These are phyloP conservation scores for Pichia nanzhaoensis DNA, from an alignment of 805 yeast genomes.

Conservation along the genomic window DNA sequence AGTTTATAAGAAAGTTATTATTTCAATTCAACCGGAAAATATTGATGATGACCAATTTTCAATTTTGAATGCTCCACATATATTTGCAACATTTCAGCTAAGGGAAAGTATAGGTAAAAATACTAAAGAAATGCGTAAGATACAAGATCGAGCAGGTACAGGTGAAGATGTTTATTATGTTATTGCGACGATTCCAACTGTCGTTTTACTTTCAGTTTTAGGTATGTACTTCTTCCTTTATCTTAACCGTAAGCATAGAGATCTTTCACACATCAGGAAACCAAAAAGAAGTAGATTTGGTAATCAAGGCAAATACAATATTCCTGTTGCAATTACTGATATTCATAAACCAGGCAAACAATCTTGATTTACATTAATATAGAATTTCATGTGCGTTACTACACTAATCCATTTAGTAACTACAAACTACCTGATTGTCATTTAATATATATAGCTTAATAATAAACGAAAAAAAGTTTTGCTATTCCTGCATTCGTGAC, in stretches of 20 bases:
- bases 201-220: slow-evolving; percentile 52
- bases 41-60: slow-evolving; percentile 62
- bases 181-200: slow-evolving; percentile 61
- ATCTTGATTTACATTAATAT: not conserved
- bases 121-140: slow-evolving; percentile 27
- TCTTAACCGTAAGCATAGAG: slow-evolving; percentile 50
- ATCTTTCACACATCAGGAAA: slow-evolving; percentile 38
- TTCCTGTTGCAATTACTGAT: slow-evolving; percentile 25
- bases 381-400: too few relatives aligned
- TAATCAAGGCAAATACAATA: slow-evolving; percentile 25
- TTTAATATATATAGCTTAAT: too few relatives aligned
- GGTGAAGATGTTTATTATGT: slow-evolving; percentile 45
- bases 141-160: slow-evolving; percentile 36
- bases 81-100: slow-evolving; percentile 41
- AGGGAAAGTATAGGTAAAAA: slow-evolving; percentile 50
- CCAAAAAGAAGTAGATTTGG: slow-evolving; percentile 32
- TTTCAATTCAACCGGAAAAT: slow-evolving; percentile 69
- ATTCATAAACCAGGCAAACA: slow-evolving; percentile 22
- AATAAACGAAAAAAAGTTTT: not conserved
- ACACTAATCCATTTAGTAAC: too few relatives aligned
- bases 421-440: too few relatives aligned
- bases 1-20: slow-evolving; percentile 47
- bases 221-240: slow-evolving; percentile 59
- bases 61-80: slow-evolving; percentile 35
- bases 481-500: not conserved